A percentile compares a stretch with the other conserved stretches of the same genome.
Evolutionary conservation across 176 grass and related monocot species (phyloP).

Genomic region (Musa acuminata): DNA sequence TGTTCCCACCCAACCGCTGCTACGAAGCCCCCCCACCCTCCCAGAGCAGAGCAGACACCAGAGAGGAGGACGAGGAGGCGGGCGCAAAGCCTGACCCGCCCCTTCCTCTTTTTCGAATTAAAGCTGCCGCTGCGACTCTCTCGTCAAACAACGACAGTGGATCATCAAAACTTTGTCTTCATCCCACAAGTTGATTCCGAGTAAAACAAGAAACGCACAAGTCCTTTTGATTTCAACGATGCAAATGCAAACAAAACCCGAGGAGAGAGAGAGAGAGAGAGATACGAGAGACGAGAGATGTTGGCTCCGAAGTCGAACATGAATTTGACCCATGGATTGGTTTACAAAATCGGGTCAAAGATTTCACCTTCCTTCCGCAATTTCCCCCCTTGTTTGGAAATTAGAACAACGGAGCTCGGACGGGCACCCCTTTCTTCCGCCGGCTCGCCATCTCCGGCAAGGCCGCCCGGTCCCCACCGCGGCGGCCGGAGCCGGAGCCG

Average conservation of each 20-base stretch:
- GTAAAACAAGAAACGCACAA: neutral
- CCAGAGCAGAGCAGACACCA: neutral
- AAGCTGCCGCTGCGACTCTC: neutral
- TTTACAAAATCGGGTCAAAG: conserved; percentile 6
- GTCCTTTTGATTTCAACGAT: neutral
- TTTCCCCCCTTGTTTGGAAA: neutral
- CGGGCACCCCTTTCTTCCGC: conserved; percentile 37
- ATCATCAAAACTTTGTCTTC: neutral
- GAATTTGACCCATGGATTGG: neutral
- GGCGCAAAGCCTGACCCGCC: neutral
- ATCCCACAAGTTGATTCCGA: neutral
- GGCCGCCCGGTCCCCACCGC: neutral
- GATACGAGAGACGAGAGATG: no score
- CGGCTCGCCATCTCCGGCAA: conserved; percentile 18
- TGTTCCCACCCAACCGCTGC: neutral
- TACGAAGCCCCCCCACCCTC: neutral
- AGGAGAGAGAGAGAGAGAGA: neutral
- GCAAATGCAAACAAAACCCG: neutral
- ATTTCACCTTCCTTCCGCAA: neutral
- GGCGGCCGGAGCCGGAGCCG: neutral
- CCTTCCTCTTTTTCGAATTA: neutral
- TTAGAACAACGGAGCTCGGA: conserved; percentile 37
- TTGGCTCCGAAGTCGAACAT: neutral
- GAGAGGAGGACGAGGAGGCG: neutral
- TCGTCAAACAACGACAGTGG: neutral